phyloP scores from a whole-genome alignment of 2,329 filamentous ascomycete genomes.

The Xylaria sp. region DNA sequence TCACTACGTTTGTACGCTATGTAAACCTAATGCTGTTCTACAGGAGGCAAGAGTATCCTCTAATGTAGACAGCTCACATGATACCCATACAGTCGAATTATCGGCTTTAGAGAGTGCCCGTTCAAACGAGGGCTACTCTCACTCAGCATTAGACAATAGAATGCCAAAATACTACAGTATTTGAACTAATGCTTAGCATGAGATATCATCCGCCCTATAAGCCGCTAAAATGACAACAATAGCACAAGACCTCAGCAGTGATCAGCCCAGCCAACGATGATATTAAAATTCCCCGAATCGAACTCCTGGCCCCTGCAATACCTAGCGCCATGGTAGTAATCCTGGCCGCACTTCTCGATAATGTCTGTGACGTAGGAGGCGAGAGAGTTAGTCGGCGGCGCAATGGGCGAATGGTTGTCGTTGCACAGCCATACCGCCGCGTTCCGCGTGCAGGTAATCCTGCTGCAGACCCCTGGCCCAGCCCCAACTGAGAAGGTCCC shows the following conservation, averaged over 20 bases:
- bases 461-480: slow-evolving; percentile 17
- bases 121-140: neutral
- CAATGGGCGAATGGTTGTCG: slow-evolving; percentile 11
- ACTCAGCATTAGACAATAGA: neutral
- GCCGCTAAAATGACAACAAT: no score
- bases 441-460: slow-evolving; percentile 14
- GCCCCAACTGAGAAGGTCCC: neutral
- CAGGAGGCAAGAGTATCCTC: neutral
- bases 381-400: slow-evolving; percentile 9
- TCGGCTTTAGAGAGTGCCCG: neutral
- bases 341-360: neutral
- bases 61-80: neutral
- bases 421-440: slow-evolving; percentile 31
- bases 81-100: neutral
- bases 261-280: slow-evolving; percentile 13
- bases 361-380: slow-evolving; percentile 26
- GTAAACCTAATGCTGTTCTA: neutral
- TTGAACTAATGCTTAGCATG: neutral
- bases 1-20: neutral
- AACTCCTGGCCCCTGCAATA: slow-evolving; percentile 19
- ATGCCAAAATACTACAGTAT: neutral
- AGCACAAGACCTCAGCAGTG: neutral
- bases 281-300: slow-evolving; percentile 20
- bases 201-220: neutral
- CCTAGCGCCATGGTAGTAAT: neutral